Conservation (phyloP, 495 filamentous ascomycete species). For the Neurospora cerealis region DNA sequence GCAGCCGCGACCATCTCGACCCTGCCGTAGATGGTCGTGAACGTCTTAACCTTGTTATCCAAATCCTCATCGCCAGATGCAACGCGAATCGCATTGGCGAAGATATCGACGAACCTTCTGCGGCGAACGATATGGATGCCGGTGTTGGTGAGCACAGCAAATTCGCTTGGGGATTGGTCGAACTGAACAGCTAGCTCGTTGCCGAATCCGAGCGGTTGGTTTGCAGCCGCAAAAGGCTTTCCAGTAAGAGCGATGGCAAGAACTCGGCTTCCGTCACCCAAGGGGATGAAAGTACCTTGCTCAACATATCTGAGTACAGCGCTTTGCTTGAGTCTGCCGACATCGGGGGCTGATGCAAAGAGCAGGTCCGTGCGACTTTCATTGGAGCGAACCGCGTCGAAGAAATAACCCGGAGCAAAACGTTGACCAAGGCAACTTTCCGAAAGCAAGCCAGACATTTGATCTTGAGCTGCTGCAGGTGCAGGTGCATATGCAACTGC, state of each 20-base stretch:
- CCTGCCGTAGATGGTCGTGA: slow-evolving; percentile 73
- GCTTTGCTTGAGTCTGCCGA: slow-evolving; percentile 60
- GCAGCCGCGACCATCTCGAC: slow-evolving; percentile 82
- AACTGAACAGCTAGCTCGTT: slow-evolving; percentile 95
- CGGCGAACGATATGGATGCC: slow-evolving; percentile 79
- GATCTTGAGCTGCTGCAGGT: not conserved
- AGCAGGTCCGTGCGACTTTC: slow-evolving; percentile 49
- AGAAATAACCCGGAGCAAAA: slow-evolving; percentile 83
- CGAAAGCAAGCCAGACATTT: not conserved
- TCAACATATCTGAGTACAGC: slow-evolving; percentile 48
- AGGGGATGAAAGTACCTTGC: slow-evolving; percentile 60
- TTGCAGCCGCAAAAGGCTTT: slow-evolving; percentile 53
- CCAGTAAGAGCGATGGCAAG: slow-evolving; percentile 72
- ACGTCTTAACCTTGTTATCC: slow-evolving; percentile 69
- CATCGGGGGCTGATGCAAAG: slow-evolving; percentile 81
- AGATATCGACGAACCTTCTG: slow-evolving; percentile 81
- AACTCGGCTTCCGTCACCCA: slow-evolving; percentile 48
- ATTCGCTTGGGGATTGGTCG: slow-evolving; percentile 66
- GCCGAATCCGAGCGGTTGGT: slow-evolving; percentile 72
- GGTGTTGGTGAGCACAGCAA: slow-evolving; percentile 82
- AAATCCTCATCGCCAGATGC: slow-evolving; percentile 69
- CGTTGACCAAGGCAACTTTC: slow-evolving; percentile 39
- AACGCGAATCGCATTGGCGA: slow-evolving; percentile 64
- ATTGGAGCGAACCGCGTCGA: slow-evolving; percentile 54
- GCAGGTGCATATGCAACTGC: slow-evolving; percentile 10